Conservation (phyloP, 495 filamentous ascomycete species). For the Hypoxylon trugodes region DNA sequence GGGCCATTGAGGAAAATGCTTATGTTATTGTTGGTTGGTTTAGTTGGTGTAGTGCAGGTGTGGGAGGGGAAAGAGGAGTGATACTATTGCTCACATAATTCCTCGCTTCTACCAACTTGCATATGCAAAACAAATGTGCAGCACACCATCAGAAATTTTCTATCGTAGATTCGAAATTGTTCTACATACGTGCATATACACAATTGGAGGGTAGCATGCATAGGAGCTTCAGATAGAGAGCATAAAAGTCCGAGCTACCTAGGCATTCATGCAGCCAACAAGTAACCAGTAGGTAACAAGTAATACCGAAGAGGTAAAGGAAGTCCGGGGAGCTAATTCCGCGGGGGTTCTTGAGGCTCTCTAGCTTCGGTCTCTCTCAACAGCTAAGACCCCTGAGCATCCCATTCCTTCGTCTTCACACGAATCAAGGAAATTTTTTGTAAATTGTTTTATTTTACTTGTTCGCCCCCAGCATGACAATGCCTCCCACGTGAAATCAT, state of each 20-base stretch:
- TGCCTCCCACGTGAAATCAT: neutral
- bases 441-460: conserved; percentile 2
- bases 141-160: conserved; percentile 20
- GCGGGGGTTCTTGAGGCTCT: conserved; percentile 13
- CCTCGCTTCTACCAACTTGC: conserved; percentile 26
- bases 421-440: conserved; percentile 5
- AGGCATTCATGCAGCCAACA: neutral
- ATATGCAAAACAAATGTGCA: conserved; percentile 12
- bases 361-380: conserved; percentile 16
- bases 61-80: too few species aligned
- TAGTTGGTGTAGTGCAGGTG: neutral
- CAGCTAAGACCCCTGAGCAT: conserved; percentile 15
- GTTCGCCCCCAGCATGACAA: neutral
- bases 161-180: conserved; percentile 22
- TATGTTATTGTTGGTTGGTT: neutral
- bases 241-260: conserved; percentile 1
- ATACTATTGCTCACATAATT: too few species aligned
- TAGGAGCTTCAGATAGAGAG: conserved; percentile 3
- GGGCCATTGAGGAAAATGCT: neutral
- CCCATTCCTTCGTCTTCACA: conserved; percentile 7
- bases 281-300: too few species aligned
- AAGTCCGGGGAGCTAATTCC: conserved; percentile 20
- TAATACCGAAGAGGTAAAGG: conserved; percentile 20
- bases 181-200: conserved; percentile 20
- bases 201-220: conserved; percentile 21